Evolutionary conservation across 805 yeast genomes (phyloP).

Genomic region (Hanseniaspora valbyensis): DNA sequence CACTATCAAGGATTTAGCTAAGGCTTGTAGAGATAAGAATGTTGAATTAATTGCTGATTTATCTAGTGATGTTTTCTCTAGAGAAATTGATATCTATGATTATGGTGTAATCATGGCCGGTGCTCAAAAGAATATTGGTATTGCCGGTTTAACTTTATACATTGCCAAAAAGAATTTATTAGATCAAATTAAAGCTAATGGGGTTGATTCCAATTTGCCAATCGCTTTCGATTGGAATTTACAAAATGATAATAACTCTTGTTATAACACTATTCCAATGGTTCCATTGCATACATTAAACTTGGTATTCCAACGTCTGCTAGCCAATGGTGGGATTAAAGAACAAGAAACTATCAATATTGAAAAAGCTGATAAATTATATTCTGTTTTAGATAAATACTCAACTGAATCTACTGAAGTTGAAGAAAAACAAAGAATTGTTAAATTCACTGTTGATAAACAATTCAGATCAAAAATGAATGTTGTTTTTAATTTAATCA

Average conservation of each 20-base stretch:
- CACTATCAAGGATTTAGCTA: constrained; percentile 30
- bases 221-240: constrained; percentile 81
- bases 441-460: constrained; percentile 52
- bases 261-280: constrained; percentile 92
- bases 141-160: constrained; percentile 89
- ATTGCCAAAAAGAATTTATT: constrained; percentile 75
- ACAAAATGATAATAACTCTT: constrained; percentile 77
- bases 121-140: constrained; percentile 94
- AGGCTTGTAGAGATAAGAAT: constrained; percentile 33
- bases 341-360: constrained; percentile 48
- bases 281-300: constrained; percentile 80
- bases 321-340: constrained; percentile 61
- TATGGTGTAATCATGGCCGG: constrained; percentile 92
- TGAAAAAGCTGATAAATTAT: constrained; percentile 53
- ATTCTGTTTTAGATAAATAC: constrained; percentile 51
- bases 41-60: constrained; percentile 86
- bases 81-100: constrained; percentile 65
- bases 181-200: constrained; percentile 31
- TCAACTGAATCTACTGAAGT: constrained; percentile 31
- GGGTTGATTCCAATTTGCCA: constrained; percentile 67
- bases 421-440: constrained; percentile 31
- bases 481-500: constrained; percentile 71
- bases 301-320: constrained; percentile 55
- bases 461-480: constrained; percentile 77
- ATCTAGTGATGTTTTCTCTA: constrained; percentile 85